Percentiles rank a stretch among this genome's conserved stretches.
phyloP scores from a whole-genome alignment of 148 eudicot genomes.

The Fagopyrum homotropicum region DNA sequence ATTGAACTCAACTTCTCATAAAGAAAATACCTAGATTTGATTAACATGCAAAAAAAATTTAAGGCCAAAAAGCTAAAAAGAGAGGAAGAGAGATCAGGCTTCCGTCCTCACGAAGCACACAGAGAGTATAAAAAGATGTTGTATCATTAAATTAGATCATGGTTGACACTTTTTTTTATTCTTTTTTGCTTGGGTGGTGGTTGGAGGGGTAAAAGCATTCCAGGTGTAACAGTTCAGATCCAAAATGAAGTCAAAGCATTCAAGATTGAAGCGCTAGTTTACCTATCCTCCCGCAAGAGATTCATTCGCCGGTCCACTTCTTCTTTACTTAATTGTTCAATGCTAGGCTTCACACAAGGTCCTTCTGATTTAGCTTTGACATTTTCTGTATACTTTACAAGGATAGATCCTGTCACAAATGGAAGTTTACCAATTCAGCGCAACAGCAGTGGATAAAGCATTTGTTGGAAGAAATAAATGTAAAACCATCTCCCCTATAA shows the following conservation, averaged over 20 bases:
- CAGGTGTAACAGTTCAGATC: neutral
- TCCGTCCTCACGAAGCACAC: neutral
- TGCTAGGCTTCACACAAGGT: constrained; percentile 28
- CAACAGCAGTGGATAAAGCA: constrained; percentile 13
- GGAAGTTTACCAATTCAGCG: constrained; percentile 22
- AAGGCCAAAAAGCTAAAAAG: neutral
- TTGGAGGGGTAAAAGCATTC: neutral
- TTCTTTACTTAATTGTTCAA: constrained; percentile 49
- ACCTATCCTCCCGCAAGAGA: constrained; percentile 72
- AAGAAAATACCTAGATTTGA: neutral
- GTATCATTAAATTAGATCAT: neutral
- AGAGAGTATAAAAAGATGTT: neutral
- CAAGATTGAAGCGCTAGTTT: constrained; percentile 6
- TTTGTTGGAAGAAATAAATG: neutral
- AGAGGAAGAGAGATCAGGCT: neutral
- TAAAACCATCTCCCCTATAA: neutral
- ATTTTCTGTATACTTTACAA: constrained; percentile 38
- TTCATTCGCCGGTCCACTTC: constrained; percentile 70
- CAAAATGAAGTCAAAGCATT: constrained; percentile 9
- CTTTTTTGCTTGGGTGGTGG: neutral
- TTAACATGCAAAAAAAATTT: neutral
- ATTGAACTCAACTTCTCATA: neutral
- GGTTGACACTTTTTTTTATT: neutral
- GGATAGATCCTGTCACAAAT: constrained; percentile 56
- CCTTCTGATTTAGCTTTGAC: constrained; percentile 34